Evolutionary conservation across 164 flowering plant genomes (phyloP).

Genomic region (Liriodendron chinense): DNA sequence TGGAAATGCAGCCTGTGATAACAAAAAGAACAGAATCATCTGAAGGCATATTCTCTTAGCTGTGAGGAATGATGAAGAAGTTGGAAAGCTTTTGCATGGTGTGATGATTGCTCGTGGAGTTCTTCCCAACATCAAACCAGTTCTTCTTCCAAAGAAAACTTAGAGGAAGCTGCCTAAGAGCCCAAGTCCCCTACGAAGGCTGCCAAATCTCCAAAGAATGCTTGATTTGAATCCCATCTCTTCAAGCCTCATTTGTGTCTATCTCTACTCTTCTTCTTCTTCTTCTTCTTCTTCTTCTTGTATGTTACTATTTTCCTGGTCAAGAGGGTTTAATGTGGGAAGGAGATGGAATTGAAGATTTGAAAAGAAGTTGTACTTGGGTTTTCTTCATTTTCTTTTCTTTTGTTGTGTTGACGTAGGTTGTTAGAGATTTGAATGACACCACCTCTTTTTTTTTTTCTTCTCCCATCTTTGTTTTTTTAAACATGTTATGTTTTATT

Average conservation of each 20-base stretch:
- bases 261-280: too few relatives aligned
- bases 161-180: conserved; percentile 21
- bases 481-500: too few relatives aligned
- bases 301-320: too few relatives aligned
- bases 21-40: conserved; percentile 11
- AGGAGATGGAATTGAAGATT: not conserved
- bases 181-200: conserved; percentile 10
- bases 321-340: not conserved
- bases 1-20: conserved; percentile 12
- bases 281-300: too few relatives aligned
- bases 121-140: conserved; percentile 67
- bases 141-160: conserved; percentile 55
- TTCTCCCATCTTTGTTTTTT: too few relatives aligned
- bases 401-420: too few relatives aligned
- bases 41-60: conserved; percentile 5
- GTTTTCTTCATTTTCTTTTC: too few relatives aligned
- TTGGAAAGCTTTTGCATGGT: conserved; percentile 58
- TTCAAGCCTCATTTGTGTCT: too few relatives aligned
- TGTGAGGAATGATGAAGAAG: conserved; percentile 32
- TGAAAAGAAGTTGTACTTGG: too few relatives aligned
- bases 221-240: not conserved
- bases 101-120: conserved; percentile 71
- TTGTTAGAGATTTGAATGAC: too few relatives aligned
- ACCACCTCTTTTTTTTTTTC: too few relatives aligned
- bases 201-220: conserved; percentile 13